phyloP scores from a whole-genome alignment of 495 filamentous ascomycete species.

The Astrothelium macrocarpum region DNA sequence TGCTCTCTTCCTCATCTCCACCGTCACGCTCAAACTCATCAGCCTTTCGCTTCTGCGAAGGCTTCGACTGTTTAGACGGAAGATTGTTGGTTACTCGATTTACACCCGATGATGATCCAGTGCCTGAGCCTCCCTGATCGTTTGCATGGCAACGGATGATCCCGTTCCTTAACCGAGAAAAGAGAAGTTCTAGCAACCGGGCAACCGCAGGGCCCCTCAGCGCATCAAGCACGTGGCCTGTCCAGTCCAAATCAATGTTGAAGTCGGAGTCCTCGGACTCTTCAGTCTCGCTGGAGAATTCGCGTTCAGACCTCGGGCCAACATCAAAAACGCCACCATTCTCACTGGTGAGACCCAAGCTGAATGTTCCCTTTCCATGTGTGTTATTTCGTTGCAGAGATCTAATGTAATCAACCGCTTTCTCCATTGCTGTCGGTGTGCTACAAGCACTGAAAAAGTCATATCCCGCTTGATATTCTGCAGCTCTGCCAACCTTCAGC shows the following conservation, averaged over 20 bases:
- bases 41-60: slow-evolving; percentile 1
- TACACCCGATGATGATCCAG: background rate
- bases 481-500: background rate
- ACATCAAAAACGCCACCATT: background rate
- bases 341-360: background rate
- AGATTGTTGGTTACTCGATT: background rate
- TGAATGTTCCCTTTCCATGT: background rate
- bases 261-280: background rate
- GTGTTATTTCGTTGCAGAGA: background rate
- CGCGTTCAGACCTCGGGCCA: background rate
- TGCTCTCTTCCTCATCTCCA: background rate
- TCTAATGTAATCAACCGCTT: background rate
- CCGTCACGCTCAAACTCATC: background rate
- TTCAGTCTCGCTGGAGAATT: background rate
- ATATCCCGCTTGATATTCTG: background rate
- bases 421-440: background rate
- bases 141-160: background rate
- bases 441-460: background rate
- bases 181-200: background rate
- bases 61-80: background rate
- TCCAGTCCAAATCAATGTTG: background rate
- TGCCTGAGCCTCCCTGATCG: background rate
- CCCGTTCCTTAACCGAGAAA: background rate
- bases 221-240: background rate
- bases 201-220: background rate